Percentiles rank a stretch among this genome's conserved stretches.
Conservation (phyloP, 1,284 basidiomycete species). For the Paramarasmius palmivorus region DNA sequence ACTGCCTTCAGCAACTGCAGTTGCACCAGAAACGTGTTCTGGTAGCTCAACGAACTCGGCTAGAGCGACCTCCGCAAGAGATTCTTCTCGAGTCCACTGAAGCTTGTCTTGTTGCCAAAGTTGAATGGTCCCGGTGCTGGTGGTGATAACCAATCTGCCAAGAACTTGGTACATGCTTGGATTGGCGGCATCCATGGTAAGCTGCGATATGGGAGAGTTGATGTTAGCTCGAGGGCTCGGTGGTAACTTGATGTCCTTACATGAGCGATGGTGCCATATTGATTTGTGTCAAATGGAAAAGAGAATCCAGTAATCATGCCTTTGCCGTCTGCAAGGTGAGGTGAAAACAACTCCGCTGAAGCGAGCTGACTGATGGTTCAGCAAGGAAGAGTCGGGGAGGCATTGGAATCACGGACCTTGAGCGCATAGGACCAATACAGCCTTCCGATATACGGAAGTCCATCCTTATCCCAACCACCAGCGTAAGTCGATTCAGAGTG, state of each 20-base stretch:
- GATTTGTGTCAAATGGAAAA: conserved; percentile 71
- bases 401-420: conserved; percentile 51
- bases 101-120: conserved; percentile 66
- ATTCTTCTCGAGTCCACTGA: conserved; percentile 85
- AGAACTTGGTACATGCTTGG: conserved; percentile 40
- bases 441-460: conserved; percentile 64
- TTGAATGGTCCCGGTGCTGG: conserved; percentile 80
- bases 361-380: conserved; percentile 32
- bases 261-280: conserved; percentile 73
- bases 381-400: background rate
- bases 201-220: conserved; percentile 33
- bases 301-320: conserved; percentile 63
- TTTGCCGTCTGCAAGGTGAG: conserved; percentile 52
- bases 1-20: conserved; percentile 37
- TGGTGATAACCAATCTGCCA: conserved; percentile 62
- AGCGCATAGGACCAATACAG: conserved; percentile 71
- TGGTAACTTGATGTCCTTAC: conserved; percentile 40
- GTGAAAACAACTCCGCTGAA: conserved; percentile 59
- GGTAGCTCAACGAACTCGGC: conserved; percentile 82
- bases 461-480: conserved; percentile 60
- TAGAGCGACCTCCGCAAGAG: conserved; percentile 64
- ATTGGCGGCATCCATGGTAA: conserved; percentile 55
- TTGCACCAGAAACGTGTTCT: conserved; percentile 50
- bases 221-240: background rate
- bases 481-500: conserved; percentile 54